Conservation (phyloP, 306 rosid species). For the Medicago truncatula region DNA sequence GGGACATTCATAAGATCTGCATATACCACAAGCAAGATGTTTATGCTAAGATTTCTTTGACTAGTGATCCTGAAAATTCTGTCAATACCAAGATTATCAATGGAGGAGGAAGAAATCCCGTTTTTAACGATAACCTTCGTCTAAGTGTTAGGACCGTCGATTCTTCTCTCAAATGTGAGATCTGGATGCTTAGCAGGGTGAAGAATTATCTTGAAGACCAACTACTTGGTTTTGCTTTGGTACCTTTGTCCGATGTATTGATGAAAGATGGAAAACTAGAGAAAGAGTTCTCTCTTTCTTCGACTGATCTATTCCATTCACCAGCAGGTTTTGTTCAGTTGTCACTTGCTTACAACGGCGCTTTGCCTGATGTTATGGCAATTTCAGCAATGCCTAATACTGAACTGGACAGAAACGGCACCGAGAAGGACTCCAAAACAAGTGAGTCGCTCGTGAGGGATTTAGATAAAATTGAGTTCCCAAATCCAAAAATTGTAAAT, state of each 20-base stretch:
- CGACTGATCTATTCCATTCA: constrained; percentile 90
- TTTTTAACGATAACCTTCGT: constrained; percentile 74
- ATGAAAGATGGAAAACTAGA: constrained; percentile 68
- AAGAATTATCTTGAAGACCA: constrained; percentile 98
- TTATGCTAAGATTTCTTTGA: constrained; percentile 81
- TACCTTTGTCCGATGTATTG: constrained; percentile 78
- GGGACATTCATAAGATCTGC: constrained; percentile 96
- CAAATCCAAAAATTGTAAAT: constrained; percentile 75
- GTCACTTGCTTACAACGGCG: constrained; percentile 69
- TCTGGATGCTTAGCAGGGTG: constrained; percentile 98
- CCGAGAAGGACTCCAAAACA: constrained; percentile 56
- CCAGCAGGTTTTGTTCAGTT: constrained; percentile 86
- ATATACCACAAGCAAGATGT: constrained; percentile 99
- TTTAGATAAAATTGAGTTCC: constrained; percentile 85
- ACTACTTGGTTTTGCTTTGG: constrained; percentile 88
- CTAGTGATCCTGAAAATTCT: constrained; percentile 63
- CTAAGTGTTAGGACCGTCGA: constrained; percentile 64
- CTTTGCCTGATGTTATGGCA: constrained; percentile 73
- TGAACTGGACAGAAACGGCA: constrained; percentile 33
- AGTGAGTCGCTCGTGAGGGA: constrained; percentile 56
- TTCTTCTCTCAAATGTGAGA: constrained; percentile 81
- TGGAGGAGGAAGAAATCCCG: constrained; percentile 96
- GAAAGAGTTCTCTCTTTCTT: constrained; percentile 92
- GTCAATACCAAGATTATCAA: constrained; percentile 85
- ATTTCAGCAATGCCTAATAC: constrained; percentile 45